phyloP scores from a whole-genome alignment of 305 asterid genomes.

The Plantago lanceolata region DNA sequence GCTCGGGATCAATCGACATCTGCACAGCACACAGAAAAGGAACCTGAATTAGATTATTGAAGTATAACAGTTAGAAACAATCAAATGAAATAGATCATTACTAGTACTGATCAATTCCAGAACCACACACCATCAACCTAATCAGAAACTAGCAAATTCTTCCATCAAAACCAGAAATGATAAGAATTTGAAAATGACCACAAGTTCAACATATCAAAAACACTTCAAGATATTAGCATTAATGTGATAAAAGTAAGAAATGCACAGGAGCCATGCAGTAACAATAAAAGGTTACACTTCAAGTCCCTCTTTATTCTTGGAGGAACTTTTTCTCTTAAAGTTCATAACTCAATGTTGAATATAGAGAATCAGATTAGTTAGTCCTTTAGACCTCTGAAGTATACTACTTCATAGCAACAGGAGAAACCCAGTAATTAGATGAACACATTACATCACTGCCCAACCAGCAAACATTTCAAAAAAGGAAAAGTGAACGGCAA shows the following conservation, averaged over 20 bases:
- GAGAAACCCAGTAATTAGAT: background rate
- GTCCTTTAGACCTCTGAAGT: no score
- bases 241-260: background rate
- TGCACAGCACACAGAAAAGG: conserved; percentile 27
- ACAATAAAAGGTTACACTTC: no score
- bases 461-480: conserved; percentile 5
- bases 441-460: no score
- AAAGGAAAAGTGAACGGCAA: background rate
- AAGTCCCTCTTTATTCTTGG: no score
- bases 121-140: background rate
- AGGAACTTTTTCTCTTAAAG: no score
- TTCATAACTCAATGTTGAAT: no score
- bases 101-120: background rate
- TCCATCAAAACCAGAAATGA: background rate
- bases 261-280: no score
- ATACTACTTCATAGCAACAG: conserved; percentile 10
- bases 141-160: background rate
- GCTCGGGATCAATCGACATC: conserved; percentile 37
- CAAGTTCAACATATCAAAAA: background rate
- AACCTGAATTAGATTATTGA: background rate
- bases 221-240: no score
- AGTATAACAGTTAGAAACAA: conserved; percentile 1
- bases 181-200: background rate
- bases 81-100: background rate
- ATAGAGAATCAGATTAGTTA: no score